A percentile compares a stretch with the other conserved stretches of the same genome.
phyloP scores from a whole-genome alignment of 345 rosid species.

The Populus pruinosa region DNA sequence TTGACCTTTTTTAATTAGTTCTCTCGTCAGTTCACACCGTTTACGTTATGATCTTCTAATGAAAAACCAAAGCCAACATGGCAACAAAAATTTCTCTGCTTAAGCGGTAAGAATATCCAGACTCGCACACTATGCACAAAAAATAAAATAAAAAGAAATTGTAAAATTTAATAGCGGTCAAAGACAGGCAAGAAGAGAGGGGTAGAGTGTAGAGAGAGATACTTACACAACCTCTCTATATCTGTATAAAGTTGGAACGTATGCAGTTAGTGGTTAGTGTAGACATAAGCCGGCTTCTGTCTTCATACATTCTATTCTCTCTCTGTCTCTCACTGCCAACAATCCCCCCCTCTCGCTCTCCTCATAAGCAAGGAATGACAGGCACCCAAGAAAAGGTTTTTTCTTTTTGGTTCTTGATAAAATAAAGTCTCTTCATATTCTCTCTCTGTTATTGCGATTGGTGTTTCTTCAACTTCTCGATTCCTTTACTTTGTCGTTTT shows the following conservation, averaged over 20 bases:
- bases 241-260: neutral
- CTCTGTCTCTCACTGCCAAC: neutral
- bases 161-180: slow-evolving; percentile 4
- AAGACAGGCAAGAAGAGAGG: neutral
- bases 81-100: neutral
- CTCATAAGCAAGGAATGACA: slow-evolving; percentile 13
- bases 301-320: neutral
- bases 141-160: neutral
- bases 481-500: slow-evolving; percentile 14
- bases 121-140: neutral
- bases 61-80: neutral
- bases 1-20: neutral
- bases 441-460: neutral
- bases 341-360: neutral
- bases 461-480: slow-evolving; percentile 15
- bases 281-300: slow-evolving; percentile 2
- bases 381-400: neutral
- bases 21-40: neutral
- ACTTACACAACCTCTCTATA: neutral
- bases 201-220: neutral
- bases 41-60: neutral
- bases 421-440: neutral
- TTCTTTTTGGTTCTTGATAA: neutral
- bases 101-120: neutral
- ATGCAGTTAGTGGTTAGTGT: neutral